Evolutionary conservation across 2,329 filamentous ascomycete genomes (phyloP).

Genomic region (Epichloe gansuensis): DNA sequence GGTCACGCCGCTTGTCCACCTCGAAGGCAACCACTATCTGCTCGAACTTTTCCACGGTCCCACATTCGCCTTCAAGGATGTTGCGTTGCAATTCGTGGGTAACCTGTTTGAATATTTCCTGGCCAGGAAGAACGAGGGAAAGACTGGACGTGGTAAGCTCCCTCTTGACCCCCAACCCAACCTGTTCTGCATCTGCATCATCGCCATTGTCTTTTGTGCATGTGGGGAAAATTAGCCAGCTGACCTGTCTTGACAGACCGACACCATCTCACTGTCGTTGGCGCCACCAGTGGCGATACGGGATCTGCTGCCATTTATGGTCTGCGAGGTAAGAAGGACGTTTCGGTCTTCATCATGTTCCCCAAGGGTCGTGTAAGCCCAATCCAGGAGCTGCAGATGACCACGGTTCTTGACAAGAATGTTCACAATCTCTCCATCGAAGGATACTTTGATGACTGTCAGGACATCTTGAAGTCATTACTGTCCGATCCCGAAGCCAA

Average conservation of each 20-base stretch:
- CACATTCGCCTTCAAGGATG: slow-evolving; percentile 92
- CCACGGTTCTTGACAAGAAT: slow-evolving; percentile 77
- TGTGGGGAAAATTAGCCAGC: background rate
- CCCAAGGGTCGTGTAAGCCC: slow-evolving; percentile 84
- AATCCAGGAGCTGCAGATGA: slow-evolving; percentile 96
- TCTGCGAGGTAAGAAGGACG: slow-evolving; percentile 87
- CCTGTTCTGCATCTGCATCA: background rate
- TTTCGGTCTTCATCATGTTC: slow-evolving; percentile 88
- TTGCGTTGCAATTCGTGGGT: slow-evolving; percentile 90
- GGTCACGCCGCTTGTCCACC: slow-evolving; percentile 65
- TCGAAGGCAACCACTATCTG: slow-evolving; percentile 65
- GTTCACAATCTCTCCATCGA: slow-evolving; percentile 85
- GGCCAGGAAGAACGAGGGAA: slow-evolving; percentile 57
- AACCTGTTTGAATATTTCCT: slow-evolving; percentile 91
- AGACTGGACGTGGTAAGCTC: slow-evolving; percentile 39
- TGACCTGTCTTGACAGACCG: slow-evolving; percentile 34
- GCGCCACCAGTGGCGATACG: slow-evolving; percentile 77
- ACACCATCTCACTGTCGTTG: slow-evolving; percentile 75
- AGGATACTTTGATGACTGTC: slow-evolving; percentile 93
- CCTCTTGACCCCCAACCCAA: background rate
- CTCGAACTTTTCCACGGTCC: slow-evolving; percentile 95
- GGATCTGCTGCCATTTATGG: slow-evolving; percentile 95
- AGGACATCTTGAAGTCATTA: slow-evolving; percentile 90
- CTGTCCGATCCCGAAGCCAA: slow-evolving; percentile 82
- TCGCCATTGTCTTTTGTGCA: background rate